Base-by-base conservation (phyloP, 208 protist species). In the Crithidia fasciculata region DNA sequence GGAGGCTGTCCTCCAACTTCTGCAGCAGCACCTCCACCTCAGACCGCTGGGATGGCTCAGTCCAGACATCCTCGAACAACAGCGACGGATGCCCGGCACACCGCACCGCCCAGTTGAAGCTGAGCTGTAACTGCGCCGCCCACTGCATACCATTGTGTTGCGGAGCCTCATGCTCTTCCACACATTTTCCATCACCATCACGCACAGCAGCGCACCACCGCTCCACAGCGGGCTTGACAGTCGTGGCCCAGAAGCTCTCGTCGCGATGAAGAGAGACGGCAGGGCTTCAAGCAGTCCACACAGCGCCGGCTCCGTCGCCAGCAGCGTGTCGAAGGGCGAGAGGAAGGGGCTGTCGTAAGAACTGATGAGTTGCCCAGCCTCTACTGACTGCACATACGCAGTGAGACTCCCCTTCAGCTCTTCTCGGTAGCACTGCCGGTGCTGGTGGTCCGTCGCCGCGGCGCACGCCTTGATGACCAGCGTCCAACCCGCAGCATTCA, bases 71-170 rank as follows among this genome's bases (percentile, higher is more conserved):
- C 5, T 10, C 56, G 70, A 71, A 77, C 5, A 76, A 63, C 66
- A 82, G 70, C 60, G 40, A 74, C 16, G 65, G 60, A 65, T 89
- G 81, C 2, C 88, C 88, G 36, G 83, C 83, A n/a, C 59, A 79
- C 50, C 64, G 72, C 57, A 81, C 88, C 1, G 88, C 81, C 81
- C 81, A 90, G 49, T 82, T 86, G 70, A 85, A 93, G 68, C 88
- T 90, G 53, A 57, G 76, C 13, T 68, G 52, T 19, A 81, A 73
- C 70, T 87, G 74, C 53, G 70, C 55, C 47, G 74, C 40, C 78
- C 73, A 77, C 12, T 41, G 19, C 28, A 43, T 18, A 18, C 39
- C 16, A 39, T 41, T 28, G 41, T 55, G 55, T 43, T 55, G 44
- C 13, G 10, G 3, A 0, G 47, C 9, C 60, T 53, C 63, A 53